Evolutionary conservation across 2,329 filamentous ascomycete species (phyloP).

Genomic region (Penicillium sp.): DNA sequence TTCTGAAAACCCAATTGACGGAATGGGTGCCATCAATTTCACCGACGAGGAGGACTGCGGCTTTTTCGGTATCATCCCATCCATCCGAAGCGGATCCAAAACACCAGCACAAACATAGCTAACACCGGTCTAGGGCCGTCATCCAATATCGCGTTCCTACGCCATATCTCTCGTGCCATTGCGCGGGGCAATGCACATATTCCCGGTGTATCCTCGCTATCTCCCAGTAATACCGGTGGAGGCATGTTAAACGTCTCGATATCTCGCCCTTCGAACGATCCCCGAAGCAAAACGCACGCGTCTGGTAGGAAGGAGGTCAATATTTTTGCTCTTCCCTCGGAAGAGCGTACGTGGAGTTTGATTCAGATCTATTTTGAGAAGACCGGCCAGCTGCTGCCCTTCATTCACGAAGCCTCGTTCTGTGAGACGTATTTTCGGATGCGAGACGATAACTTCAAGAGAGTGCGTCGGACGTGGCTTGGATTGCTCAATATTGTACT

Average conservation of each 20-base stretch:
- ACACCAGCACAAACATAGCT: neutral
- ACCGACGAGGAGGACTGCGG: conserved; percentile 36
- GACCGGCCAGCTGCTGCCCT: conserved; percentile 29
- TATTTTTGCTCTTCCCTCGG: conserved; percentile 16
- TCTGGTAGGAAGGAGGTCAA: conserved; percentile 4
- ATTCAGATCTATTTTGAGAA: conserved; percentile 23
- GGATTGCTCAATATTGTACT: conserved; percentile 30
- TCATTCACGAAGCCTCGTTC: conserved; percentile 26
- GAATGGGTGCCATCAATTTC: conserved; percentile 36
- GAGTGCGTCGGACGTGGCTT: conserved; percentile 29
- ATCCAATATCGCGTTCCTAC: conserved; percentile 24
- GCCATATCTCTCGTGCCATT: conserved; percentile 18
- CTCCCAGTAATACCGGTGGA: conserved; percentile 2
- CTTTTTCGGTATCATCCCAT: conserved; percentile 30
- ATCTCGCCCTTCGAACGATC: conserved; percentile 4
- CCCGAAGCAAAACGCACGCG: neutral
- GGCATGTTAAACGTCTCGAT: conserved; percentile 17
- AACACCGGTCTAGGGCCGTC: conserved; percentile 14
- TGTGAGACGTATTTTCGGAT: conserved; percentile 25
- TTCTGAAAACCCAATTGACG: conserved; percentile 31
- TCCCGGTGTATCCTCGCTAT: neutral
- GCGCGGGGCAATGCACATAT: conserved; percentile 4
- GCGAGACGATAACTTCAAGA: conserved; percentile 18
- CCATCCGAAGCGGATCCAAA: neutral
- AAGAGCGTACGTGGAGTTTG: conserved; percentile 15